Conservation (phyloP, 2,329 filamentous ascomycete genomes). For the Metarhizium robertsii region DNA sequence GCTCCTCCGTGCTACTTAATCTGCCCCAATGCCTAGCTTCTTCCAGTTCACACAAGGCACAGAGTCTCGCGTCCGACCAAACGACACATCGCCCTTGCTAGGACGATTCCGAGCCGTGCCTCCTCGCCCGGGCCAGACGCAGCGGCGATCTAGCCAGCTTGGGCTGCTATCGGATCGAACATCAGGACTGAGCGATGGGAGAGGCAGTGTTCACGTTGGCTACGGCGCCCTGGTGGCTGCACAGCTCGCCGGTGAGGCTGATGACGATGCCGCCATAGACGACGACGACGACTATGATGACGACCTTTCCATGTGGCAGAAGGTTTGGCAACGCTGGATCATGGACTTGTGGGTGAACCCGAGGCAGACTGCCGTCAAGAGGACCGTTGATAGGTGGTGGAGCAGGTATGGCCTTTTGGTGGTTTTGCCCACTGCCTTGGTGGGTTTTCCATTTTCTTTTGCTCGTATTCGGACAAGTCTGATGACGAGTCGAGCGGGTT, state of each 20-base stretch:
- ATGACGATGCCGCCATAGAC: constrained; percentile 21
- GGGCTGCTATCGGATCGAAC: constrained; percentile 28
- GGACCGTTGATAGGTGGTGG: constrained; percentile 54
- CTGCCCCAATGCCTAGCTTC: constrained; percentile 47
- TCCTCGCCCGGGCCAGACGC: constrained; percentile 23
- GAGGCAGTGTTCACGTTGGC: constrained; percentile 46
- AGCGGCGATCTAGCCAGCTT: constrained; percentile 24
- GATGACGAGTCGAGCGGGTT: neutral
- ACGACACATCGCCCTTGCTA: constrained; percentile 50
- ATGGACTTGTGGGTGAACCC: constrained; percentile 53
- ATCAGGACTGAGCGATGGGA: constrained; percentile 15
- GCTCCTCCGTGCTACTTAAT: constrained; percentile 2
- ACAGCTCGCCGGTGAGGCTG: constrained; percentile 25
- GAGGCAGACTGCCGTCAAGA: constrained; percentile 46
- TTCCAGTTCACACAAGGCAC: constrained; percentile 59
- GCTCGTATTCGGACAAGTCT: neutral
- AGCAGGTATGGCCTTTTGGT: constrained; percentile 51
- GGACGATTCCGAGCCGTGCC: constrained; percentile 58
- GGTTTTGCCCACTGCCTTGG: constrained; percentile 50
- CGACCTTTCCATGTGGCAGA: constrained; percentile 23
- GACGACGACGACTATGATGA: constrained; percentile 22
- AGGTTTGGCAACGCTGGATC: constrained; percentile 26
- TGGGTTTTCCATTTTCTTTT: constrained; percentile 24
- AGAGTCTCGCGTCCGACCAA: constrained; percentile 44
- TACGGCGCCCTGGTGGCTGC: constrained; percentile 45